These are phyloP conservation scores for Termitomyces sp. DNA, from an alignment of 768 basidiomycete species.

Conservation along the genomic window DNA sequence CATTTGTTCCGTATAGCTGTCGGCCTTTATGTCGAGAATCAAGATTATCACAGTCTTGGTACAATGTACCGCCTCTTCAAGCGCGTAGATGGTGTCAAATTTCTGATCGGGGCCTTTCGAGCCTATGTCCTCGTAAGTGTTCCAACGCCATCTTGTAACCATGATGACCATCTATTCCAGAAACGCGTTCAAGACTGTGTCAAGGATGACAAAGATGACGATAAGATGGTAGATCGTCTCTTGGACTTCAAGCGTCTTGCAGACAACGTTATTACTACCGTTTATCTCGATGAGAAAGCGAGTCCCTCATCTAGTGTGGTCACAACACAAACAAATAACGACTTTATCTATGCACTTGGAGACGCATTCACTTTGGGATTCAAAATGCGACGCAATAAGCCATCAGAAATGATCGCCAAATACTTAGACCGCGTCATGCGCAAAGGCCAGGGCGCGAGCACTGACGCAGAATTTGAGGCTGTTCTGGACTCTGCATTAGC, in stretches of 20 bases:
- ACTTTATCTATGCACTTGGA: slow-evolving; percentile 61
- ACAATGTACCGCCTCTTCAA: slow-evolving; percentile 59
- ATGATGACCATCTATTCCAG: slow-evolving; percentile 26
- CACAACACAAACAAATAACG: slow-evolving; percentile 37
- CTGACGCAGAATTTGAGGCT: slow-evolving; percentile 57
- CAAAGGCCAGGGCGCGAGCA: slow-evolving; percentile 69
- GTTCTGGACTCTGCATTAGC: slow-evolving; percentile 62
- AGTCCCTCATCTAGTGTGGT: slow-evolving; percentile 27
- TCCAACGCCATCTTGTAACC: background rate
- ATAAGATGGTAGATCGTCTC: slow-evolving; percentile 72
- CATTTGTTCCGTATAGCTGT: slow-evolving; percentile 35
- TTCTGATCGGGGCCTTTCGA: slow-evolving; percentile 59
- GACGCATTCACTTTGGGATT: slow-evolving; percentile 76
- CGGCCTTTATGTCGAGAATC: slow-evolving; percentile 42
- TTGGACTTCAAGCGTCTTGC: slow-evolving; percentile 61
- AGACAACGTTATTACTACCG: slow-evolving; percentile 40
- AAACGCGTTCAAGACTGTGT: slow-evolving; percentile 59
- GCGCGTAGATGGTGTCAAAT: slow-evolving; percentile 48
- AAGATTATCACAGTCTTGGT: slow-evolving; percentile 37
- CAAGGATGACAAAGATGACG: slow-evolving; percentile 55
- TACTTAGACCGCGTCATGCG: slow-evolving; percentile 86
- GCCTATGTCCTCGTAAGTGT: slow-evolving; percentile 49
- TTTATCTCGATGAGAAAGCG: slow-evolving; percentile 44
- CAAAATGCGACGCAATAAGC: slow-evolving; percentile 71
- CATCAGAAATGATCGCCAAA: slow-evolving; percentile 92